phyloP scores from a whole-genome alignment of 2,329 filamentous ascomycete genomes.

The Trichoderma semiorbis region DNA sequence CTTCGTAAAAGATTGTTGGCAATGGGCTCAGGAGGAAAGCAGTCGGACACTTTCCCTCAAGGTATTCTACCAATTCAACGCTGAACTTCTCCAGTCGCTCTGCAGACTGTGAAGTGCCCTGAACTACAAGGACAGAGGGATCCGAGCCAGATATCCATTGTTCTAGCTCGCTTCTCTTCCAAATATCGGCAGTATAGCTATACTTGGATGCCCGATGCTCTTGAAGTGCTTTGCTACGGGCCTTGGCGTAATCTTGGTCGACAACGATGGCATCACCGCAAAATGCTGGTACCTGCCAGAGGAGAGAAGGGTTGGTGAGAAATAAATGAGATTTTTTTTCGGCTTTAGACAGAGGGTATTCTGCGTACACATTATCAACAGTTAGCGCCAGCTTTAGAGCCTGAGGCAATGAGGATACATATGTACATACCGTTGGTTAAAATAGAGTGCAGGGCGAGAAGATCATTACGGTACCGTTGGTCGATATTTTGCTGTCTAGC shows the following conservation, averaged over 20 bases:
- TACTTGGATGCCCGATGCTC: background rate
- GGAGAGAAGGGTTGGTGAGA: background rate
- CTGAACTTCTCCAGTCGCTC: background rate
- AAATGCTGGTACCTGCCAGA: background rate
- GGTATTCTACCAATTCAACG: background rate
- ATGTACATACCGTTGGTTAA: background rate
- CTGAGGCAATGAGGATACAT: background rate
- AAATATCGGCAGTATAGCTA: background rate
- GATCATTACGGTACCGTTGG: background rate
- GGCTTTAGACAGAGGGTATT: background rate
- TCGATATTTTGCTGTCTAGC: background rate
- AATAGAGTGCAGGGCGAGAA: background rate
- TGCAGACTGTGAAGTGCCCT: background rate
- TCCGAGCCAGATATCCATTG: background rate
- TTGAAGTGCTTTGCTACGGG: background rate
- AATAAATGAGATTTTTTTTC: background rate
- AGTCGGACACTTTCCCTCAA: background rate
- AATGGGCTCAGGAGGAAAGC: background rate
- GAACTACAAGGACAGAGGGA: background rate
- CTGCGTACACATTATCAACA: background rate
- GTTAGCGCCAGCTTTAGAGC: background rate
- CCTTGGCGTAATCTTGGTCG: background rate
- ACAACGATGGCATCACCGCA: background rate
- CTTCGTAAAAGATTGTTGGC: background rate
- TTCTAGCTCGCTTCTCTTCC: background rate